Base-by-base conservation (phyloP, 2,329 filamentous ascomycete species). In the Aspergillus sclerotialis region DNA sequence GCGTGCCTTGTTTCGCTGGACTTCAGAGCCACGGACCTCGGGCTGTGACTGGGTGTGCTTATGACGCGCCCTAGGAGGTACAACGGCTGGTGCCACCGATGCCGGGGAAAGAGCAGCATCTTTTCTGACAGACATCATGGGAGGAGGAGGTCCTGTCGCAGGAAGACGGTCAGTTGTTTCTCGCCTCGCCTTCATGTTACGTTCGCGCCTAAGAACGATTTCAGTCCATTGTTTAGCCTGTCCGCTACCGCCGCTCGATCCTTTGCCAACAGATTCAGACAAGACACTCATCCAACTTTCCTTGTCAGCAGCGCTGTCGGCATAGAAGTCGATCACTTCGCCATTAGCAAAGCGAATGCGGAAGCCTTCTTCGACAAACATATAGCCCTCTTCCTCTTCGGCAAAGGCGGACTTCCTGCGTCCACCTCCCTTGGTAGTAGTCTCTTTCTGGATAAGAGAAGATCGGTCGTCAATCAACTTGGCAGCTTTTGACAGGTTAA, bases 361-460 rank as follows among this genome's bases (percentile, higher is more conserved):
- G 81, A 98, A 98, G 3, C 92, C 92, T 60, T 98, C 92, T 61
- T 98, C 92, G 34, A 98, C 90, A 60, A 98, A 98, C 84, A 95
- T 94, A 70, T 98, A 98, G 27, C 92, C 92, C 58, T 98, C 92
- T 64, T 98, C 92, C 46, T 98, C 92, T 62, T 96, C 92, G 2
- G 90, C 89, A 60, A 98, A 98, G 8, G 86, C 92, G 21, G 89
- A 95, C 60, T 93, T 88, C 36, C 92, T 83, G 28, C 92, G 83
- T 48, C 79, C 81, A 36, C 87, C 85, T 44, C 76, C 76, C 56
- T 80, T 84, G 37, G 82, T 83, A 10, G 75, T 80, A 1, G 82
- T 86, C 55, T 93, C 86, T 47, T 85, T 88, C 52, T 94, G 84
- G 5, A 82, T 86, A 30, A 98, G 70, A 13, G 84, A 74, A 13